phyloP scores from a whole-genome alignment of 2,329 filamentous ascomycete species.

The Thielaviopsis ethacetica region DNA sequence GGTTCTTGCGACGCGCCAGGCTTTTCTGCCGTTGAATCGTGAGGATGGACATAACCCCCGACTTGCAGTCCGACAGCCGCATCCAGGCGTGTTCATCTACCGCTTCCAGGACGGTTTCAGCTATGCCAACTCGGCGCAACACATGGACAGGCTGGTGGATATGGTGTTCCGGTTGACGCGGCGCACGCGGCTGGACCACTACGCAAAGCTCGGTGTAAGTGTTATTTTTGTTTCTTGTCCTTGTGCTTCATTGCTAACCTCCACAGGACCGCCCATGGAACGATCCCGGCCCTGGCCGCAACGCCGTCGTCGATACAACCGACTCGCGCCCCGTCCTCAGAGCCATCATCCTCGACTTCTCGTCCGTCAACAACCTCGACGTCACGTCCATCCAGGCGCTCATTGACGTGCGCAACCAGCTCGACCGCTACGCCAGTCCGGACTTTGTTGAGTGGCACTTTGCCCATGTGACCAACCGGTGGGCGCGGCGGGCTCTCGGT shows the following conservation, averaged over 20 bases:
- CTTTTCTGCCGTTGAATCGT: constrained; percentile 78
- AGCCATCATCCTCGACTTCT: constrained; percentile 88
- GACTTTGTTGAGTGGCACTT: constrained; percentile 88
- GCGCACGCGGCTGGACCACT: constrained; percentile 49
- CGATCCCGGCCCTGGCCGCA: constrained; percentile 53
- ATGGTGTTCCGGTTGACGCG: constrained; percentile 57
- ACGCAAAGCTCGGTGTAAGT: constrained; percentile 39
- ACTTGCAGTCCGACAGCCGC: constrained; percentile 61
- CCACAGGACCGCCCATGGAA: constrained; percentile 75
- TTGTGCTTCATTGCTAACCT: constrained; percentile 39
- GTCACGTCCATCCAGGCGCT: constrained; percentile 83
- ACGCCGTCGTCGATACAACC: constrained; percentile 21
- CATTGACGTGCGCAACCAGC: constrained; percentile 87
- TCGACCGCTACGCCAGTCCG: constrained; percentile 70
- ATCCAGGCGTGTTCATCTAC: constrained; percentile 91
- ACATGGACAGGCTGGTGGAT: constrained; percentile 32
- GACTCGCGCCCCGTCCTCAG: constrained; percentile 50
- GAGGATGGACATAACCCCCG: constrained; percentile 81
- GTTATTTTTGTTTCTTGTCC: constrained; percentile 23
- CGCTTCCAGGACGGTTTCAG: constrained; percentile 90
- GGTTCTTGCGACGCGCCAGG: constrained; percentile 53
- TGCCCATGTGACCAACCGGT: constrained; percentile 81
- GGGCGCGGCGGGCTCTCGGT: constrained; percentile 81
- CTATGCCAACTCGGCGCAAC: constrained; percentile 58
- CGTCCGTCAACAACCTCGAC: constrained; percentile 84